phyloP scores from a whole-genome alignment of 768 basidiomycete species.

The Pilatotrama ljubarskyi region DNA sequence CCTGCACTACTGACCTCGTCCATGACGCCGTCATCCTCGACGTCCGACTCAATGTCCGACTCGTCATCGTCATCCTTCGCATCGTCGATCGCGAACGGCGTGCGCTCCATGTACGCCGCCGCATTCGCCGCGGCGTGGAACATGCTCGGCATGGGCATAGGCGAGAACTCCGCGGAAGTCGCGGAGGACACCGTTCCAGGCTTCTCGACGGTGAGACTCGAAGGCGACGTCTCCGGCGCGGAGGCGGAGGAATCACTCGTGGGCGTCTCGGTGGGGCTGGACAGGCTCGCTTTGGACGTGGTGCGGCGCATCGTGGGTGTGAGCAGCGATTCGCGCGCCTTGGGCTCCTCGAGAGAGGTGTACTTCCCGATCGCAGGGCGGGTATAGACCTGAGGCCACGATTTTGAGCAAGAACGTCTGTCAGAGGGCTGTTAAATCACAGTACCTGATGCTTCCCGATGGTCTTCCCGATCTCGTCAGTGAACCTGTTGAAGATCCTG shows the following conservation, averaged over 20 bases:
- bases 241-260: constrained; percentile 24
- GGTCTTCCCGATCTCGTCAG: constrained; percentile 92
- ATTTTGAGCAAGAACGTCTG: not conserved
- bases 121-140: constrained; percentile 77
- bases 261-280: constrained; percentile 31
- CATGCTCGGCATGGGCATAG: constrained; percentile 60
- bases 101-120: constrained; percentile 80
- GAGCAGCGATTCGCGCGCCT: constrained; percentile 83
- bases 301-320: constrained; percentile 67
- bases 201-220: constrained; percentile 54
- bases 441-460: constrained; percentile 89
- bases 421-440: not conserved
- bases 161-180: constrained; percentile 41
- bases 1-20: constrained; percentile 60
- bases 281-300: constrained; percentile 54
- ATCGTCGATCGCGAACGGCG: constrained; percentile 97
- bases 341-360: constrained; percentile 83
- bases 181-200: constrained; percentile 21
- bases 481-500: constrained; percentile 90
- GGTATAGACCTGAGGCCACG: constrained; percentile 54
- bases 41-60: constrained; percentile 49
- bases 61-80: constrained; percentile 80
- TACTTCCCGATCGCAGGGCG: constrained; percentile 85
- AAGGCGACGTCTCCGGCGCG: constrained; percentile 36
- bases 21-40: constrained; percentile 77